Base-by-base conservation (phyloP, 129 eudicot genomes). In the Tanacetum coccineum region DNA sequence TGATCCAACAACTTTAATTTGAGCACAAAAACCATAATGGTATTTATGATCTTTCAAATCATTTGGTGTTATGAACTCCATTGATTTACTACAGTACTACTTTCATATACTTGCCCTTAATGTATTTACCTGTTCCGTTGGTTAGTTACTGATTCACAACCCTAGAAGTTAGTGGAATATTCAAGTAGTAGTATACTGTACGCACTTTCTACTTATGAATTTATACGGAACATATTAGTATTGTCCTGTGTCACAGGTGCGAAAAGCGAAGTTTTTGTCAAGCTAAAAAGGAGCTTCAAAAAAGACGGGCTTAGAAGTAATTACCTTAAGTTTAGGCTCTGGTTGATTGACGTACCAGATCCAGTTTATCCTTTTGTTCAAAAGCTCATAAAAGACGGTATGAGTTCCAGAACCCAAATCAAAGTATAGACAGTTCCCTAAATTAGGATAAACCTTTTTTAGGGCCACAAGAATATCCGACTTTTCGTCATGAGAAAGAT, bases 271-370 rank as follows among this genome's bases (percentile, higher is more conserved):
- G 42, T 6, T 36, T 1, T 36, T 36, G 42, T 36, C 9, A 6
- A 36, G 30, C 20, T 54, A 54, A 54, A 13, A 54, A 54, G 14
- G 59, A 6, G 8, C 19, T 18, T 2, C 3, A 18, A 54, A 44
- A 22, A 79, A 7, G 26, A 22, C 42, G 9, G 9, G 42, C 42
- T 36, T 36, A 36, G 39, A 18, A 55, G 36, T 14, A 74, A 47
- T 67, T 75, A 87, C 97, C 96, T 87, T 81, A 39, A 75, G 86
- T 75, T 75, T 77, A 39, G 97, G 97, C 79, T 91, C 97, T 0
- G 90, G 88, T 74, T 85, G 93, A 74, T 85, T 91, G 49, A 91
- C 45, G 30, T 91, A 91, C 96, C 97, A 91, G 22, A 91, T 79
- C 97, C 97, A 91, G 49, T 87, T 87, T 65, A 91, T 79, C 81